phyloP scores from a whole-genome alignment of 2,329 filamentous ascomycete species.

The Diplodia sapinea region DNA sequence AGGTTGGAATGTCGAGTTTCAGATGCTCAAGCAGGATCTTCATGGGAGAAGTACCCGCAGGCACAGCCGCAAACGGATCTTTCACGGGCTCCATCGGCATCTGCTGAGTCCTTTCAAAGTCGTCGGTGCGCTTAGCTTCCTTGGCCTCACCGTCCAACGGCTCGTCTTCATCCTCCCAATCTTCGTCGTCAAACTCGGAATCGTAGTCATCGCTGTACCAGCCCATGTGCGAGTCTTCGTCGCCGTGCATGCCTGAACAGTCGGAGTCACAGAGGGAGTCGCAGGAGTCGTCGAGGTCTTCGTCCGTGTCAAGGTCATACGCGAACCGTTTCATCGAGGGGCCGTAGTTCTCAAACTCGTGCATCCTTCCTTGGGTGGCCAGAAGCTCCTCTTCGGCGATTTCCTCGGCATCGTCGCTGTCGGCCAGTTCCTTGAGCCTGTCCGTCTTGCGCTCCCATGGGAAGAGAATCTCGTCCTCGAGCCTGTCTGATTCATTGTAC shows the following conservation, averaged over 20 bases:
- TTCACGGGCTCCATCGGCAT: not conserved
- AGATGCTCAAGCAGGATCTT: not conserved
- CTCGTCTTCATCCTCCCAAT: conserved; percentile 1
- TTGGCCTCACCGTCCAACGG: not conserved
- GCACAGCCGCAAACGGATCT: not conserved
- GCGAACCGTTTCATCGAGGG: conserved; percentile 34
- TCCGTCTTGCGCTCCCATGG: conserved; percentile 42
- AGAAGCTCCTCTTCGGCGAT: not conserved
- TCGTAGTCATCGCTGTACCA: conserved; percentile 1
- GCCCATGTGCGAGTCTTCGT: not conserved
- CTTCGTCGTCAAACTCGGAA: conserved; percentile 13
- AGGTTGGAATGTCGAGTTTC: not conserved
- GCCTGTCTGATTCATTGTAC: conserved; percentile 50
- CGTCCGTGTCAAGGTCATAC: conserved; percentile 38
- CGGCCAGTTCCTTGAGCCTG: not conserved
- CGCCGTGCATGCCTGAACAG: not conserved
- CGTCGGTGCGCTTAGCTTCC: no score
- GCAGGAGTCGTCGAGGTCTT: conserved; percentile 37
- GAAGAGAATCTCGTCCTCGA: conserved; percentile 52
- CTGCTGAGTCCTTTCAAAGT: no score
- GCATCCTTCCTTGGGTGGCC: conserved; percentile 14
- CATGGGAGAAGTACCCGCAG: not conserved
- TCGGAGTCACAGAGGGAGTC: not conserved
- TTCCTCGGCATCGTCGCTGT: not conserved
- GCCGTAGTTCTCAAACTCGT: conserved; percentile 34